A percentile compares a stretch with the other conserved stretches of the same genome.
Evolutionary conservation across 805 yeast genomes (phyloP).

Genomic region (Blastobotrys americana): DNA sequence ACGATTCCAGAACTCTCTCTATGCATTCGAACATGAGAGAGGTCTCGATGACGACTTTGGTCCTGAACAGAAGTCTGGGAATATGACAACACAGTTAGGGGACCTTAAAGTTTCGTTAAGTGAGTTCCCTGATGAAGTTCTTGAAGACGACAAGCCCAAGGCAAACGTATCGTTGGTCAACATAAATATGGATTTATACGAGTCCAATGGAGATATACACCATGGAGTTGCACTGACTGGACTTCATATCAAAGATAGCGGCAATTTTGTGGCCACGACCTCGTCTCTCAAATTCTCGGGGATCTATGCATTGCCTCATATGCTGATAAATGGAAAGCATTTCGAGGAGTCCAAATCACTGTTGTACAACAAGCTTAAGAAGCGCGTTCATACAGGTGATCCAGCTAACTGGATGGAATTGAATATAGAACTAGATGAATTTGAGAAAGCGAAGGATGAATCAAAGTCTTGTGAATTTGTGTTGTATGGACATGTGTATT

Average conservation of each 20-base stretch:
- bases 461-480: slow-evolving; percentile 63
- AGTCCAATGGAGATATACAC: slow-evolving; percentile 17
- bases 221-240: slow-evolving; percentile 28
- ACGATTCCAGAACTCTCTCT: neutral
- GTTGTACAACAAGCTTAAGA: slow-evolving; percentile 30
- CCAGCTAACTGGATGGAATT: neutral
- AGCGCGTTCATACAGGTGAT: slow-evolving; percentile 28
- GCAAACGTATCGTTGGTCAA: slow-evolving; percentile 10
- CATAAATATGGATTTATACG: slow-evolving; percentile 13
- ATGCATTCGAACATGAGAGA: neutral
- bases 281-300: slow-evolving; percentile 31
- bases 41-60: neutral
- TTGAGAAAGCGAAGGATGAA: slow-evolving; percentile 38
- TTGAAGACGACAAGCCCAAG: neutral
- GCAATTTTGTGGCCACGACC: slow-evolving; percentile 28
- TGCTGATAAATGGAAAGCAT: slow-evolving; percentile 54
- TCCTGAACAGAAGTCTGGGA: slow-evolving; percentile 5
- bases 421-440: neutral
- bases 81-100: slow-evolving; percentile 12
- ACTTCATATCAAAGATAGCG: slow-evolving; percentile 29
- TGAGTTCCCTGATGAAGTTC: slow-evolving; percentile 3
- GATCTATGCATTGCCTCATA: slow-evolving; percentile 26
- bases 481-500: slow-evolving; percentile 57
- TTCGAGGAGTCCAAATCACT: slow-evolving; percentile 56
- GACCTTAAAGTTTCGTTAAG: slow-evolving; percentile 9